Base-by-base conservation (phyloP, 2,329 filamentous ascomycete genomes). In the Aspergillus costaricaensis region DNA sequence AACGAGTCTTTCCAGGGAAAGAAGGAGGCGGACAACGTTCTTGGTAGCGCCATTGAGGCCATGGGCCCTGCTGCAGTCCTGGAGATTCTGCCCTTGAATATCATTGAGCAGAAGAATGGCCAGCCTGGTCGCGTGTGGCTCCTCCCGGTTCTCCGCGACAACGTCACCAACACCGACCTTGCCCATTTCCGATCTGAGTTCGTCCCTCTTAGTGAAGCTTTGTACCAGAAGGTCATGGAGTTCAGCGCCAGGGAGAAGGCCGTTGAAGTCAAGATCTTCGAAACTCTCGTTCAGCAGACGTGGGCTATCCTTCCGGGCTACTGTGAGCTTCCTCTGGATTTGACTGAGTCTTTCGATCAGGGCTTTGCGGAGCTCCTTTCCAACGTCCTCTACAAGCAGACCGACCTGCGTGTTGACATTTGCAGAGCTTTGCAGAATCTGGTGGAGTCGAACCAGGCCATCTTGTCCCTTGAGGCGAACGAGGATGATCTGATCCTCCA, bases 241-340 rank as follows among this genome's bases (percentile, higher is more conserved):
- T 90, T 96, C 69, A 91, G 90, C 14, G 81, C 86, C 21, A 87
- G 86, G 14, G 91, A 94, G 72, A 97, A 96, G 82, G 95, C 92
- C 0, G 93, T 96, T 85, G 92, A 98, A 75, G 86, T 95, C 72
- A 99, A 99, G 82, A 96, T 99, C 61, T 99, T 95, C 74, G 94
- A 99, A 79, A 98, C 95, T 0, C 82, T 99, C 4, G 91, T 99
- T 8, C 90, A 96, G 67, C 95, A 99, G 73, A 93, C 94, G 44
- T 99, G 95, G 95, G 92, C 91, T 0, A 89, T 91, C 55, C 83
- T 99, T 15, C 94, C 95, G 0, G 95, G 95, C 1, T 99, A 97
- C 79, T 98, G 95, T 75, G 92, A 97, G 73, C 81, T 97, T 57
- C 94, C 95, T 1, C 78, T 96, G 38, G 95, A 99, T 72, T 72